Conservation (phyloP, 305 asterid genomes). For the Andrographis paniculata region DNA sequence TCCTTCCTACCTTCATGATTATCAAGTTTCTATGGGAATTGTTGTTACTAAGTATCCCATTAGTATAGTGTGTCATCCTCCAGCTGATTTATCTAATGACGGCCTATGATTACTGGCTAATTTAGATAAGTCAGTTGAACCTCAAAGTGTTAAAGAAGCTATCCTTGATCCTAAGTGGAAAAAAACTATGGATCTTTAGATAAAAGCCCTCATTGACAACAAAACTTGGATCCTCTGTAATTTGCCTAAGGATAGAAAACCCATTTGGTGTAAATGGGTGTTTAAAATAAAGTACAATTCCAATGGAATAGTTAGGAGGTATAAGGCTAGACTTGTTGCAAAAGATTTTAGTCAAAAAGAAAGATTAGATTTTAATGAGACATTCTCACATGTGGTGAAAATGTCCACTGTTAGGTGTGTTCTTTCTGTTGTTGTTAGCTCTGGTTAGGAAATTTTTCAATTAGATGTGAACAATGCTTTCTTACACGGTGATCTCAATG, state of each 20-base stretch:
- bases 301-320: not conserved
- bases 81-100: too few species aligned
- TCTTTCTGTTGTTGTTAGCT: not conserved
- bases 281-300: not conserved
- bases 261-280: not conserved
- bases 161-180: not conserved
- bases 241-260: not conserved
- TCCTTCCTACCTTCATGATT: too few species aligned
- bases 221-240: not conserved
- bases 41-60: too few species aligned
- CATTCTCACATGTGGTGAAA: not conserved
- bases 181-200: not conserved
- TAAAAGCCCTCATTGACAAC: not conserved
- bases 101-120: too few species aligned
- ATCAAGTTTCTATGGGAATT: too few species aligned
- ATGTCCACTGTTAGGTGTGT: not conserved
- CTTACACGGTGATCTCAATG: not conserved
- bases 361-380: not conserved
- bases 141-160: not conserved
- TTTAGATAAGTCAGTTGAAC: not conserved
- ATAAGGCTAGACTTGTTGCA: slow-evolving; percentile 2
- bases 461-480: not conserved
- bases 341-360: not conserved
- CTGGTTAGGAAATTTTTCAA: not conserved
- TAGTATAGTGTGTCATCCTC: too few species aligned